A percentile compares a stretch with the other conserved stretches of the same genome.
Conservation (phyloP, 129 eudicot genomes). For the Daucus carota region DNA sequence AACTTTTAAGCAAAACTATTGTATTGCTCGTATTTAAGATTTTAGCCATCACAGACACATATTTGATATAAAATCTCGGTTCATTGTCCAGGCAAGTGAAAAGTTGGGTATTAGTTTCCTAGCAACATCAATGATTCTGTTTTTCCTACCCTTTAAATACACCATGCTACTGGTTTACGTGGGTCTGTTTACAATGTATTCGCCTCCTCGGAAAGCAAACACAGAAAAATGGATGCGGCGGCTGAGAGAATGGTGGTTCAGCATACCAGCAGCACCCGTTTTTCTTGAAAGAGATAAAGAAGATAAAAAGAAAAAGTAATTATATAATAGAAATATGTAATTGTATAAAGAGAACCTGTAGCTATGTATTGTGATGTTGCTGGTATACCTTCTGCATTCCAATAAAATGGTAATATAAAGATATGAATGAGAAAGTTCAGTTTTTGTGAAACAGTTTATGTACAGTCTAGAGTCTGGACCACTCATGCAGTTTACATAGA, state of each 20-base stretch:
- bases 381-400: not conserved
- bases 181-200: constrained; percentile 64
- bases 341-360: not conserved
- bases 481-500: too few species aligned
- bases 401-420: not conserved
- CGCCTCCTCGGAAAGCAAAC: constrained; percentile 61
- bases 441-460: not conserved
- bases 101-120: constrained; percentile 47
- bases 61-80: not conserved
- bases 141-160: constrained; percentile 47
- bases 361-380: not conserved
- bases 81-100: constrained; percentile 56
- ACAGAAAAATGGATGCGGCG: constrained; percentile 70
- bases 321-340: not conserved
- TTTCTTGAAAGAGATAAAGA: constrained; percentile 53
- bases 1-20: not conserved
- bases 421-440: not conserved
- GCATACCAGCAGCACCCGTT: constrained; percentile 96
- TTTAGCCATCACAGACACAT: not conserved
- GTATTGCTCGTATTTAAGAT: not conserved
- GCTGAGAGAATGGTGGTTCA: constrained; percentile 94
- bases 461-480: too few species aligned
- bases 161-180: constrained; percentile 39
- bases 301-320: constrained; percentile 63
- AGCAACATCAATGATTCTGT: constrained; percentile 40